A percentile compares a stretch with the other conserved stretches of the same genome.
Evolutionary conservation across 2,329 filamentous ascomycete species (phyloP).

Genomic region (Paecilomyces fulvus): DNA sequence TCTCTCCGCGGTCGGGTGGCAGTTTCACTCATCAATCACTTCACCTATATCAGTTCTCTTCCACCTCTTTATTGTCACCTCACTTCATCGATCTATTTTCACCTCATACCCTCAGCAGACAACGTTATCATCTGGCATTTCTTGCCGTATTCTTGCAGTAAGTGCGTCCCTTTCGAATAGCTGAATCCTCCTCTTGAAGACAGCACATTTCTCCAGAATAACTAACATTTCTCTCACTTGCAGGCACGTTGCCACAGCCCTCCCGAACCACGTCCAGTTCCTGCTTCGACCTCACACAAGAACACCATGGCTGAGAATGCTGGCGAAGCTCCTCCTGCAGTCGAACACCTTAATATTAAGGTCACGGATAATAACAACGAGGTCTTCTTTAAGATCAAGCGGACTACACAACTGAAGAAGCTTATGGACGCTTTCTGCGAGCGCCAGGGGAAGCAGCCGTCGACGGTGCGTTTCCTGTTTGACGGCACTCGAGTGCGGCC

Average conservation of each 20-base stretch:
- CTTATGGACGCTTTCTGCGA: constrained; percentile 98
- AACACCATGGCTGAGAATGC: constrained; percentile 40
- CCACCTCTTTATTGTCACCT: constrained; percentile 1
- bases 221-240: not conserved
- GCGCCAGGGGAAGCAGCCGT: constrained; percentile 77
- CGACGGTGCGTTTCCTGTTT: constrained; percentile 86
- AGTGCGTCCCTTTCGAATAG: not conserved
- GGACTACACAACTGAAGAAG: constrained; percentile 90
- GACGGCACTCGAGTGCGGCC: constrained; percentile 89
- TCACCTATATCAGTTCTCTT: constrained; percentile 10
- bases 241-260: not conserved
- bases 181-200: not conserved
- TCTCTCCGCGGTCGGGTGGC: constrained; percentile 19
- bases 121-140: not conserved
- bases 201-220: not conserved
- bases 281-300: constrained; percentile 9
- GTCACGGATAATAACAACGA: constrained; percentile 99
- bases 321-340: constrained; percentile 30
- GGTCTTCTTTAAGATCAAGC: constrained; percentile 99
- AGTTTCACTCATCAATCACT: constrained; percentile 1
- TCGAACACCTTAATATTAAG: constrained; percentile 96
- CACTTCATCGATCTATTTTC: constrained; percentile 3
- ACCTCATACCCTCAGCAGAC: not conserved
- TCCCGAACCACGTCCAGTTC: not conserved
- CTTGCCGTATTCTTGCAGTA: not conserved